Percentiles rank a stretch among this genome's conserved stretches.
phyloP scores from a whole-genome alignment of 225 moss, liverwort and hornwort genomes.

The Straminergon stramineum region DNA sequence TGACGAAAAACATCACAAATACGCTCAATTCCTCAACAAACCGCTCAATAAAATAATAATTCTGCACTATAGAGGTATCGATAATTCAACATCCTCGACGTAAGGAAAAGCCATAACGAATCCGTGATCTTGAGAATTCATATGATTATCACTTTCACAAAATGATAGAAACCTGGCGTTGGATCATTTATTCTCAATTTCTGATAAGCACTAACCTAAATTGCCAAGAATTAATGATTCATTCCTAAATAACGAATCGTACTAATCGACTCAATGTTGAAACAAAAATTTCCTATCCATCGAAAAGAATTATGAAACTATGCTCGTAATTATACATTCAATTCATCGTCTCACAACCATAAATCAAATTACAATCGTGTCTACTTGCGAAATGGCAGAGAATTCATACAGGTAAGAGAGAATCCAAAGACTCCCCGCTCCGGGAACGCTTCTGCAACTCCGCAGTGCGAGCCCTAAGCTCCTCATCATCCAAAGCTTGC shows the following conservation, averaged over 20 bases:
- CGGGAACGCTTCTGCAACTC: slow-evolving; percentile 47
- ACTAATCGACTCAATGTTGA: background rate
- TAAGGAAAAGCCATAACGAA: background rate
- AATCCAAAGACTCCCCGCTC: slow-evolving; percentile 54
- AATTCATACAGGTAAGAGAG: slow-evolving; percentile 54
- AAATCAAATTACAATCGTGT: background rate
- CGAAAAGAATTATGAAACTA: background rate
- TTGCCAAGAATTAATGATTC: background rate
- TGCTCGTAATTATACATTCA: background rate
- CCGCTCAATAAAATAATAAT: background rate
- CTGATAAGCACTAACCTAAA: background rate
- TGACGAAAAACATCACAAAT: background rate
- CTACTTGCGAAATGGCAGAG: background rate
- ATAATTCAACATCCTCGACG: background rate
- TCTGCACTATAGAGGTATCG: background rate
- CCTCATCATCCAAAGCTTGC: slow-evolving; percentile 50
- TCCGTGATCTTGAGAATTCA: background rate
- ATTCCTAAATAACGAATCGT: background rate
- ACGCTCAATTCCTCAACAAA: background rate
- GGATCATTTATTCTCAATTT: background rate
- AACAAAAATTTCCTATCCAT: background rate
- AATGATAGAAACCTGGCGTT: background rate
- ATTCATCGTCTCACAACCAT: background rate
- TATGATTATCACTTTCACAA: background rate
- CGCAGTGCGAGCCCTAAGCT: slow-evolving; percentile 45